These are phyloP conservation scores for Alternaria gansuensis DNA, from an alignment of 2,329 filamentous ascomycete genomes.

Conservation along the genomic window DNA sequence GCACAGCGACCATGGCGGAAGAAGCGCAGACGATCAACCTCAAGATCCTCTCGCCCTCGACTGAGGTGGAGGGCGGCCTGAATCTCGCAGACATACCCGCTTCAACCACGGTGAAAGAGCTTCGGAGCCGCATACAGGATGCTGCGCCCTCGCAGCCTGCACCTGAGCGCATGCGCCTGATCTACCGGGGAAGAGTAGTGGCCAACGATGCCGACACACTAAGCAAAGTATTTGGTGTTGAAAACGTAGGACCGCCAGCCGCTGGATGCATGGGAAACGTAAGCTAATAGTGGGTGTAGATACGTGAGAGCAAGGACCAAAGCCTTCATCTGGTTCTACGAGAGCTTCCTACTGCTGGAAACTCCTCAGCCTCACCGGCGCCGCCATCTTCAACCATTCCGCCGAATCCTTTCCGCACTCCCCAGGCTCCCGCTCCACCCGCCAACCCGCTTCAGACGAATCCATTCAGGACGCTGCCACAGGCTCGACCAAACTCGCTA, in stretches of 20 bases:
- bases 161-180: slow-evolving; percentile 62
- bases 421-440: slow-evolving; percentile 23
- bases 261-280: background rate
- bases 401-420: slow-evolving; percentile 45
- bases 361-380: slow-evolving; percentile 22
- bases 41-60: slow-evolving; percentile 52
- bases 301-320: slow-evolving; percentile 49
- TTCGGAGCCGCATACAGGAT: slow-evolving; percentile 63
- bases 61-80: slow-evolving; percentile 50
- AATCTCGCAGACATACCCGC: slow-evolving; percentile 45
- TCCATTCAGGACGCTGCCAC: slow-evolving; percentile 43
- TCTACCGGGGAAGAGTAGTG: slow-evolving; percentile 66
- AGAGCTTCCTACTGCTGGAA: slow-evolving; percentile 37
- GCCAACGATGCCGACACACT: slow-evolving; percentile 60
- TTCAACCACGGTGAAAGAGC: slow-evolving; percentile 58
- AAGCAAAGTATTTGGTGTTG: slow-evolving; percentile 60
- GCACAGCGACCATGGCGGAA: slow-evolving; percentile 38
- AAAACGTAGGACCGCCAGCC: slow-evolving; percentile 55
- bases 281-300: slow-evolving; percentile 38
- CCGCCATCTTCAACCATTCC: slow-evolving; percentile 52
- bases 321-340: slow-evolving; percentile 53
- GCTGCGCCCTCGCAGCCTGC: slow-evolving; percentile 55
- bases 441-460: slow-evolving; percentile 42
- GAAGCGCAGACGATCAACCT: slow-evolving; percentile 44
- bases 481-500: slow-evolving; percentile 42